Evolutionary conservation across 495 filamentous ascomycete genomes (phyloP), one percentile per base, ranked within the genome.

Genomic region (Tuber brumale): DNA sequence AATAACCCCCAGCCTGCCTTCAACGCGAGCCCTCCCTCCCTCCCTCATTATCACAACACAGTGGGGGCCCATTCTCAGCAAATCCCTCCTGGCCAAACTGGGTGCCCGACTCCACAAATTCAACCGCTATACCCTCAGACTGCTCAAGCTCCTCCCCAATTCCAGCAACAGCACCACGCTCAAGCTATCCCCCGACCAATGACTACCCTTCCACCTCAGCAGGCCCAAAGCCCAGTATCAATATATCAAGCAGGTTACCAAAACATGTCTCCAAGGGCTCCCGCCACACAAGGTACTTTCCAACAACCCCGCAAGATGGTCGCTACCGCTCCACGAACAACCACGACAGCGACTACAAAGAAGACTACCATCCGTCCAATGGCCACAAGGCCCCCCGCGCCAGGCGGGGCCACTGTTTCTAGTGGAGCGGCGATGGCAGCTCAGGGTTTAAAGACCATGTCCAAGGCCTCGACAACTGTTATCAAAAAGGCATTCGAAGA

Each of bases 401-500:
- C 73, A 42, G 2, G 45, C 35, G 37, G 66, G 0, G 9, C 23
- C 41, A 51, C 78, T 2, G 16, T 79, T 16, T 27, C 76, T 41
- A 42, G 39, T 16, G 72, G 78, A 7, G 78, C 78, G 12, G 70
- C 71, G 27, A 76, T 76, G 73, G 70, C 73, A 9, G 77, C 57
- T 41, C 45, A 70, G 27, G 78, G 78, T 19, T 42, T 80, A 42
- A 74, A 71, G 2, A 69, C 70, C 14, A 80, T 79, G 45, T 45
- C 61, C 35, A 79, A 79, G 19, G 70, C 73, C 1, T 66, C 73
- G 21, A 74, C 77, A 39, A 8, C 42, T 43, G 73, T 46, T 39
- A 41, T 79, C 18, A 80, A 76, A 41, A 79, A 80, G 42, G 70
- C 70, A 8, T 71, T 80, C 31, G 71, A 76, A 71, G 72, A 79